phyloP scores from a whole-genome alignment of 2,329 filamentous ascomycete genomes.

The Cadophora sp. region DNA sequence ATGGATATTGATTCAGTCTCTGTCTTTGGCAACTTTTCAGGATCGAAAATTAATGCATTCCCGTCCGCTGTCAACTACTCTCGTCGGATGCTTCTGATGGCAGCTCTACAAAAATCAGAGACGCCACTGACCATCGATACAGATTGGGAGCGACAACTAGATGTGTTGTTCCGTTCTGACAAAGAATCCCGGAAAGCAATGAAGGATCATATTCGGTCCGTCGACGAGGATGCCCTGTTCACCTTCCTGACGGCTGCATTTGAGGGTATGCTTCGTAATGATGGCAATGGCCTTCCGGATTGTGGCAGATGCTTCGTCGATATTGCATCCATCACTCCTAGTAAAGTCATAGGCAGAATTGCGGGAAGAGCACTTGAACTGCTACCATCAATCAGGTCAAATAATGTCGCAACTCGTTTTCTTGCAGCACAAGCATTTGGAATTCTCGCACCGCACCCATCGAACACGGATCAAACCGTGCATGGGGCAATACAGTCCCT shows the following conservation, averaged over 20 bases:
- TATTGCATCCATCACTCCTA: slow-evolving; percentile 58
- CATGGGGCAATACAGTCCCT: slow-evolving; percentile 53
- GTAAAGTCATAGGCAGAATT: slow-evolving; percentile 58
- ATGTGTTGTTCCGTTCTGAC: slow-evolving; percentile 75
- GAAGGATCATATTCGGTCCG: slow-evolving; percentile 56
- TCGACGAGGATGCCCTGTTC: slow-evolving; percentile 50
- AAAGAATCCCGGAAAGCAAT: slow-evolving; percentile 67
- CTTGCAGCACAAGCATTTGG: slow-evolving; percentile 76
- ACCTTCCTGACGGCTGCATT: slow-evolving; percentile 62
- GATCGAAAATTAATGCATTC: slow-evolving; percentile 61
- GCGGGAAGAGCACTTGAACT: slow-evolving; percentile 58
- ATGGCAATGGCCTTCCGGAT: slow-evolving; percentile 50
- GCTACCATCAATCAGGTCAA: slow-evolving; percentile 69
- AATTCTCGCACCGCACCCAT: slow-evolving; percentile 74
- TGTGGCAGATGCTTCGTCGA: slow-evolving; percentile 61
- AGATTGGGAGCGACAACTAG: slow-evolving; percentile 85
- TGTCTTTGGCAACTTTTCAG: slow-evolving; percentile 48
- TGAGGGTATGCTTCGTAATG: slow-evolving; percentile 58
- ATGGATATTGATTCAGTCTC: slow-evolving; percentile 52
- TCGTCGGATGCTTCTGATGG: slow-evolving; percentile 64
- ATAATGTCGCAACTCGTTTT: slow-evolving; percentile 71
- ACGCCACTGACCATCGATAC: slow-evolving; percentile 62
- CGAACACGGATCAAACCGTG: slow-evolving; percentile 51
- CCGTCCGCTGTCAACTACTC: slow-evolving; percentile 75
- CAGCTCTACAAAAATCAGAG: slow-evolving; percentile 51